A percentile compares a stretch with the other conserved stretches of the same genome.
phyloP scores from a whole-genome alignment of 2,329 filamentous ascomycete species.

The Trichoderma sp. region DNA sequence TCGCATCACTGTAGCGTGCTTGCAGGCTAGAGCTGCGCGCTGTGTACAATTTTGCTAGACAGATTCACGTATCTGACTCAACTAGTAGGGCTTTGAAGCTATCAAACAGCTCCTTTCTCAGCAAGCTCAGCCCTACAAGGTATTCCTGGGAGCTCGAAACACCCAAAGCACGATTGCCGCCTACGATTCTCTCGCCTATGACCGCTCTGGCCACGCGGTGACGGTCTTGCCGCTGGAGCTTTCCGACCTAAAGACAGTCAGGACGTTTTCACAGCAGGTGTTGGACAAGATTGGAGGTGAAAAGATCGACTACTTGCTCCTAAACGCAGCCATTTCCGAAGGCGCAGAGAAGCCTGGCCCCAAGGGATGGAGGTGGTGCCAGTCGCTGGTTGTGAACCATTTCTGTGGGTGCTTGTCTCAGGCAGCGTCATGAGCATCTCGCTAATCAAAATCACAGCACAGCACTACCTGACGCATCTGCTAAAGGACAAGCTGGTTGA shows the following conservation, averaged over 20 bases:
- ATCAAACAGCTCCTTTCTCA: slow-evolving; percentile 51
- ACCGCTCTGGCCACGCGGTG: slow-evolving; percentile 43
- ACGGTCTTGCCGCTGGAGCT: slow-evolving; percentile 53
- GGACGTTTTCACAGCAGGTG: slow-evolving; percentile 48
- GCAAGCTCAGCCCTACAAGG: slow-evolving; percentile 47
- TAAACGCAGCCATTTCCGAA: slow-evolving; percentile 52
- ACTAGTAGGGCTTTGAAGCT: slow-evolving; percentile 52
- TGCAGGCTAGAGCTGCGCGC: neutral
- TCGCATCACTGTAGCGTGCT: neutral
- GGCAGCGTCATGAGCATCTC: neutral
- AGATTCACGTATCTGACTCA: neutral
- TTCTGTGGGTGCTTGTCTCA: slow-evolving; percentile 43
- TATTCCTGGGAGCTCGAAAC: slow-evolving; percentile 55
- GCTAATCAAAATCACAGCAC: slow-evolving; percentile 40
- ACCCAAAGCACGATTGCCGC: slow-evolving; percentile 43
- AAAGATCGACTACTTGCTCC: slow-evolving; percentile 51
- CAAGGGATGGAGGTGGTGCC: slow-evolving; percentile 51
- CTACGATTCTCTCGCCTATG: slow-evolving; percentile 46
- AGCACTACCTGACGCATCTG: slow-evolving; percentile 55
- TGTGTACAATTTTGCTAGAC: neutral
- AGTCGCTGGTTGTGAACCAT: slow-evolving; percentile 54
- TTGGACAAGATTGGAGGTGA: slow-evolving; percentile 45
- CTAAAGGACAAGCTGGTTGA: slow-evolving; percentile 50
- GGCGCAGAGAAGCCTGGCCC: slow-evolving; percentile 40
- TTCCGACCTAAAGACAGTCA: slow-evolving; percentile 46